These are phyloP conservation scores for Neodidymelliopsis sp. DNA, from an alignment of 2,329 filamentous ascomycete species.

Conservation along the genomic window DNA sequence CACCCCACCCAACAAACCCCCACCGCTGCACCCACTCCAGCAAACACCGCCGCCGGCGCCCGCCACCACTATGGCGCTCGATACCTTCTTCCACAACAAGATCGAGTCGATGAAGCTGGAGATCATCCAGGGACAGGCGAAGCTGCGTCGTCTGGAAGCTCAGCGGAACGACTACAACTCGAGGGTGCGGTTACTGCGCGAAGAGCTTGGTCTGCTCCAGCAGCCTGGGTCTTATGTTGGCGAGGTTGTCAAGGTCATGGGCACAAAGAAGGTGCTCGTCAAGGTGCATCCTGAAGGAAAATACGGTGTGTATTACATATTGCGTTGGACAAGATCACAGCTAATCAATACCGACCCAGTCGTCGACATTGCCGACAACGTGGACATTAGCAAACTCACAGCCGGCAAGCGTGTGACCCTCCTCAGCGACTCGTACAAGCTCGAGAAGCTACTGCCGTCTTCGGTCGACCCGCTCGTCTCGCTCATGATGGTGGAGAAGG, in stretches of 20 bases:
- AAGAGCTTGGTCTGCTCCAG: conserved; percentile 94
- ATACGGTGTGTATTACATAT: conserved; percentile 75
- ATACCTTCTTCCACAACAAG: conserved; percentile 99
- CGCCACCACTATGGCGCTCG: conserved; percentile 85
- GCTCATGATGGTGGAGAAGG: conserved; percentile 99
- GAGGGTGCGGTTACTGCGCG: conserved; percentile 88
- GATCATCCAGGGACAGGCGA: conserved; percentile 98
- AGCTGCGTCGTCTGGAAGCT: conserved; percentile 91
- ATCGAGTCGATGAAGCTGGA: conserved; percentile 99
- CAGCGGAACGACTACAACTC: conserved; percentile 99
- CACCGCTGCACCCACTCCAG: conserved; percentile 2
- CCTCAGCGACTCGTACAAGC: conserved; percentile 96
- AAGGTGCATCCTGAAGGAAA: conserved; percentile 99
- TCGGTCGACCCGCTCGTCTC: conserved; percentile 98
- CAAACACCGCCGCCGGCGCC: conserved; percentile 26
- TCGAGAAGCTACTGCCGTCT: conserved; percentile 97
- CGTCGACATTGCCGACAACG: conserved; percentile 91
- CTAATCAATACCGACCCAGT: conserved; percentile 63
- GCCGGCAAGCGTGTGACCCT: conserved; percentile 97
- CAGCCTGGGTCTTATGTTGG: conserved; percentile 98
- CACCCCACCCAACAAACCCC: background rate
- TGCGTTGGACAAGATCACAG: background rate
- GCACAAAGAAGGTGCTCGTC: conserved; percentile 98
- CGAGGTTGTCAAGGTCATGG: conserved; percentile 99
- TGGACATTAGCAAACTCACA: conserved; percentile 95